Evolutionary conservation across 2,329 filamentous ascomycete genomes (phyloP).

Genomic region (Claviceps arundinis): DNA sequence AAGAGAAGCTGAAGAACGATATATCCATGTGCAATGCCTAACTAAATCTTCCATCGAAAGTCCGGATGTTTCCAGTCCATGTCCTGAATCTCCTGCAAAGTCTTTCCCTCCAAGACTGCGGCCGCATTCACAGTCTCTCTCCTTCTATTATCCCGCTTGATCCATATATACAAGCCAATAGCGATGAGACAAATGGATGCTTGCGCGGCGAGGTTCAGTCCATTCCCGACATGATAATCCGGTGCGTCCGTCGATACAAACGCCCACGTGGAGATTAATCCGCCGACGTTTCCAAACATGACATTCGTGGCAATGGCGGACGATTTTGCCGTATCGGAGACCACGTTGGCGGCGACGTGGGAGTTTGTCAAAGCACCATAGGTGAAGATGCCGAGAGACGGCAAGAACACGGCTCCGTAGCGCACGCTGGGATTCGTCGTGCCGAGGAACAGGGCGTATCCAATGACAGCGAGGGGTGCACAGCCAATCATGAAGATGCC

Average conservation of each 20-base stretch:
- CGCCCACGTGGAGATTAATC: slow-evolving; percentile 48
- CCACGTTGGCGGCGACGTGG: slow-evolving; percentile 53
- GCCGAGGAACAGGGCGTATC: slow-evolving; percentile 56
- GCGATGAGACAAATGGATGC: slow-evolving; percentile 39
- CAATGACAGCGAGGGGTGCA: slow-evolving; percentile 48
- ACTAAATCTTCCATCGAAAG: slow-evolving; percentile 41
- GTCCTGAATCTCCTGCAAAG: slow-evolving; percentile 39
- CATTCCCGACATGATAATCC: slow-evolving; percentile 56
- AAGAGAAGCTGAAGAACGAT: no score
- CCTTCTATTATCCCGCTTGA: slow-evolving; percentile 47
- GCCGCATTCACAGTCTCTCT: slow-evolving; percentile 42
- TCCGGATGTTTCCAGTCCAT: slow-evolving; percentile 56
- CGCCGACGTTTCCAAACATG: slow-evolving; percentile 34
- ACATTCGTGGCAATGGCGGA: slow-evolving; percentile 49
- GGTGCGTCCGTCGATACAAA: slow-evolving; percentile 51
- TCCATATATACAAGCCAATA: slow-evolving; percentile 41
- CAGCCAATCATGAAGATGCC: slow-evolving; percentile 45
- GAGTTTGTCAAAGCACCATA: slow-evolving; percentile 53
- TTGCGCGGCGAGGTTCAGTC: slow-evolving; percentile 52
- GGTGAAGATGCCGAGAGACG: slow-evolving; percentile 47
- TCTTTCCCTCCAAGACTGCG: slow-evolving; percentile 41
- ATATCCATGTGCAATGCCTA: neutral
- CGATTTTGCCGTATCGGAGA: slow-evolving; percentile 52
- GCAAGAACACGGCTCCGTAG: slow-evolving; percentile 56
- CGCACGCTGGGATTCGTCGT: slow-evolving; percentile 35